Base-by-base conservation (phyloP, 1,284 basidiomycete genomes). In the Ceratobasidium sp. region DNA sequence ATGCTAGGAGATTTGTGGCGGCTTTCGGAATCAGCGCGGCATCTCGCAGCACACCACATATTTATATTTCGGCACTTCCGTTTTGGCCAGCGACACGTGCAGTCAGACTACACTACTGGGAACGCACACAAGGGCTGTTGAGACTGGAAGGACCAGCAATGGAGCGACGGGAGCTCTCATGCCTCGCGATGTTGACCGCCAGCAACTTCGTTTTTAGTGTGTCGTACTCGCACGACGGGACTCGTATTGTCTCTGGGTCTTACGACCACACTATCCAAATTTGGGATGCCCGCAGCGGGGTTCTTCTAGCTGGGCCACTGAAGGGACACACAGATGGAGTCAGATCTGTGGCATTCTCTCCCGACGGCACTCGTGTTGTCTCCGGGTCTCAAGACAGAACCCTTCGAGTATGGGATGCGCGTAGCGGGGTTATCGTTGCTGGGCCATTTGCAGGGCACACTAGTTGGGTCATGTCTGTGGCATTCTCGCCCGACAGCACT, bases 341-440 rank as follows among this genome's bases (percentile, higher is more conserved):
- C 31, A 5, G 5, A 0, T 60, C 51, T 17, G 24, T 71, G 14
- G 48, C 15, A 2, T 71, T 56, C 31, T 71, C 67, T 0, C 50
- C 54, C 24, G 41, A 60, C 41, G 67, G 67, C n/a, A 31, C 31
- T 31, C 36, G n/a, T 7, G 24, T 71, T 24, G 67, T 47, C 22
- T 71, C 67, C 4, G 67, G 56, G 22, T 71, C 67, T 36, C 7
- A 47, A 1, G 41, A 60, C 41, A 4, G 41, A 8, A 71, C 53
- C 9, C 27, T 60, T 36, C 67, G 41, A 15, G 27, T 56, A 11
- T 71, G 67, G 64, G 64, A 66, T 66, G 41, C 45, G n/a, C 19
- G 36, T 17, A 53, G 31, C n/a, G 24, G 54, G 0, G 44, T 11
- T 14, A 51, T 29, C 33, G 11, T 47, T 6, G 54, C 33, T 19